Evolutionary conservation across 805 yeast genomes (phyloP).

Genomic region (Helenozyma rhizophorensis): DNA sequence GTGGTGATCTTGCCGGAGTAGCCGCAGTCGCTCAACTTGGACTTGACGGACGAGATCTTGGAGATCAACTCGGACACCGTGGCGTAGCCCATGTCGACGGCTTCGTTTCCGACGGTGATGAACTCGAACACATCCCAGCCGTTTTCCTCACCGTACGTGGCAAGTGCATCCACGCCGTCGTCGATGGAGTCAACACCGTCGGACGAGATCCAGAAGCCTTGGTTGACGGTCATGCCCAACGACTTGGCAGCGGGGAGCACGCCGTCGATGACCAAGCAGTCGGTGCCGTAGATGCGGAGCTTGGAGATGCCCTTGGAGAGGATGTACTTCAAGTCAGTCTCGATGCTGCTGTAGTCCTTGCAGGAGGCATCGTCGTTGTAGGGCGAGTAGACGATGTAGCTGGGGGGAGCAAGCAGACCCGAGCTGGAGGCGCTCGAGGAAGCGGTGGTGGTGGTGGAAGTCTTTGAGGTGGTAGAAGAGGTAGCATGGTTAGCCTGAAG

Average conservation of each 20-base stretch:
- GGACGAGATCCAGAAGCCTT: conserved; percentile 77
- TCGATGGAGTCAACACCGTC: conserved; percentile 71
- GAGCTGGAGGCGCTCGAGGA: conserved; percentile 8
- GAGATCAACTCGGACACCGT: conserved; percentile 56
- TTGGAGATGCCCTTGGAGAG: conserved; percentile 55
- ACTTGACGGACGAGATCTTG: conserved; percentile 64
- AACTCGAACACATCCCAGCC: conserved; percentile 73
- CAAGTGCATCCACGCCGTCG: conserved; percentile 47
- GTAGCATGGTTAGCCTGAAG: conserved; percentile 10
- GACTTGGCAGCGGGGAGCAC: conserved; percentile 56
- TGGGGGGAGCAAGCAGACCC: conserved; percentile 40
- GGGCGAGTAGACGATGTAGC: conserved; percentile 72
- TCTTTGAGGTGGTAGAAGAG: conserved; percentile 20
- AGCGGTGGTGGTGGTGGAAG: conserved; percentile 10
- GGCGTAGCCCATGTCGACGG: conserved; percentile 59
- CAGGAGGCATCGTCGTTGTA: conserved; percentile 66
- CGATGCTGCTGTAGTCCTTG: conserved; percentile 52
- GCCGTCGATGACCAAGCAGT: conserved; percentile 66
- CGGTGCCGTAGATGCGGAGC: conserved; percentile 82
- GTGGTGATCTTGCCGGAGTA: conserved; percentile 75
- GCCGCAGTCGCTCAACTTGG: conserved; percentile 60
- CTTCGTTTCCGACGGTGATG: conserved; percentile 88
- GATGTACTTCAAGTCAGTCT: conserved; percentile 56
- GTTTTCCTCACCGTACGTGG: conserved; percentile 43
- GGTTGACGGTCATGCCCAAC: conserved; percentile 71